Percentiles rank a stretch among this genome's conserved stretches.
phyloP scores from a whole-genome alignment of 139 green algal genomes.

The Chlorella sp. region DNA sequence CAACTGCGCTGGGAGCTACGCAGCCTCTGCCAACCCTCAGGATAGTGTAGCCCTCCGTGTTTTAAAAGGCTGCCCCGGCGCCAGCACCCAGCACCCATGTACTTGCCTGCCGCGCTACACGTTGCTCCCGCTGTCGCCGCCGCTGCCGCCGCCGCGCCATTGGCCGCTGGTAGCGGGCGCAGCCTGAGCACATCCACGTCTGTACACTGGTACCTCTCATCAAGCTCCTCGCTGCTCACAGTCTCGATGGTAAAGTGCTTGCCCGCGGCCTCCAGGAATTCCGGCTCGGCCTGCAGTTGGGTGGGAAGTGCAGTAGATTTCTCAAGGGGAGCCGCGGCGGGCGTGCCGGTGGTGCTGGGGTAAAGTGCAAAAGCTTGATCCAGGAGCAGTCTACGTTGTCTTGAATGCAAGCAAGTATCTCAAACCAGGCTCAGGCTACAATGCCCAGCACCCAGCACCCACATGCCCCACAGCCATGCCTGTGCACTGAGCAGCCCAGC shows the following conservation, averaged over 20 bases:
- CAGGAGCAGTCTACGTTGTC: no score
- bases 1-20: no score
- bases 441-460: background rate
- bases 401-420: background rate
- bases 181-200: constrained; percentile 65
- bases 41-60: no score
- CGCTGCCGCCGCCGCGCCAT: background rate
- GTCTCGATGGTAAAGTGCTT: constrained; percentile 20
- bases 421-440: background rate
- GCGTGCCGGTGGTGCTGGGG: no score
- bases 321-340: background rate
- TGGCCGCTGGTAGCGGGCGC: background rate
- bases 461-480: background rate
- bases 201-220: constrained; percentile 59
- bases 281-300: constrained; percentile 25
- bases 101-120: background rate
- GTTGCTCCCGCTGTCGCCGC: no score
- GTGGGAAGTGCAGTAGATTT: background rate
- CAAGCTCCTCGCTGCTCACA: constrained; percentile 47
- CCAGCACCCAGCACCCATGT: background rate
- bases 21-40: no score
- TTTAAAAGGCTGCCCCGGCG: no score
- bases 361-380: no score
- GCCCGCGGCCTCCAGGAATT: constrained; percentile 46
- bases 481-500: no score